Evolutionary conservation across 805 yeast species (phyloP), one percentile per base, ranked within the genome.

Genomic region (Kodamaea leandrae): DNA sequence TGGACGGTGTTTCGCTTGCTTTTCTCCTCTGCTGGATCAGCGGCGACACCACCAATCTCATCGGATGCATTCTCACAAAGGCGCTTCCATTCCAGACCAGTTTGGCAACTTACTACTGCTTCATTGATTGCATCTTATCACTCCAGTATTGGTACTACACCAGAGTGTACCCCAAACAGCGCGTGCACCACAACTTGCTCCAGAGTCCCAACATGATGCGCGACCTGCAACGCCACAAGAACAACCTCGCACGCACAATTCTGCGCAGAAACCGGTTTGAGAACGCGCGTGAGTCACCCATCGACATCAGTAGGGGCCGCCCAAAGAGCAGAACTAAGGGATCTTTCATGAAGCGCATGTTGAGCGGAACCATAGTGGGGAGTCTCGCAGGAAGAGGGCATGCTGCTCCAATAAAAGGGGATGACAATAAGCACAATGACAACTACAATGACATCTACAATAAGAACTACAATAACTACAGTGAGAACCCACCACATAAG

Each of bases 1-100:
- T 67, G 1, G 50, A 53, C 4, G 73, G 72, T 1, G 63, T 67
- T 1, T 61, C 66, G 25, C 35, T 56, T 1, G 41, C 55, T 15
- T 67, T 67, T 38, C 46, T 67, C 25, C 43, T 49, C 7, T 57
- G 60, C 45, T 64, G 72, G 71, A 59, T 65, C 26, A 49, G 58
- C 4, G 72, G 73, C 13, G 73, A 53, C 33, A 59, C 71, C 15
- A 71, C 80, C 6, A 74, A 78, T 32, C 60, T 82, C 20, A 34
- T 74, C 0, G 97, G 96, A 0, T 87, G 96, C 46, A 44, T 86
- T 0, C 57, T 88, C 35, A 88, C 96, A 0, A 58, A 76, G 5
- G 96, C 90, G 46, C 66, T 88, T 35, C 79, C 83, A n/a, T 90
- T 89, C 61, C 97, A 89, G 57, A 74, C 80, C 8, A 64, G 80